Evolutionary conservation across 2,329 filamentous ascomycete genomes (phyloP).

Genomic region (Alternaria angustiovoidea): DNA sequence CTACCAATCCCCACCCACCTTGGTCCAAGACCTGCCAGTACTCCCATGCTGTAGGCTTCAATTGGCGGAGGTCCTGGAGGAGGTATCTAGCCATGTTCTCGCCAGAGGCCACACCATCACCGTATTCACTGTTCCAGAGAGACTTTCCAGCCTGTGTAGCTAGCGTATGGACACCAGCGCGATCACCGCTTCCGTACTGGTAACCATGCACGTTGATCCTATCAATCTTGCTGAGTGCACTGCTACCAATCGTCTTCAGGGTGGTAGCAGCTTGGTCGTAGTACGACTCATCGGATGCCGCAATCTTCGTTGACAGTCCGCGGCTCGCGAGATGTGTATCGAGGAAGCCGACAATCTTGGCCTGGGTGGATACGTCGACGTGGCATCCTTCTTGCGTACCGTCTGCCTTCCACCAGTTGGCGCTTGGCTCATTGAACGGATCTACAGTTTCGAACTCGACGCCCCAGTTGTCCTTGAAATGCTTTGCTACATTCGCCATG

Average conservation of each 20-base stretch:
- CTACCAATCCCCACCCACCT: slow-evolving; percentile 14
- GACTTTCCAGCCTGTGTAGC: slow-evolving; percentile 5
- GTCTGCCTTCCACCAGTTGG: slow-evolving; percentile 19
- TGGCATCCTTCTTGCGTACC: slow-evolving; percentile 19
- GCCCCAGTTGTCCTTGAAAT: slow-evolving; percentile 11
- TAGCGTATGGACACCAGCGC: slow-evolving; percentile 6
- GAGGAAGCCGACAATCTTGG: slow-evolving; percentile 10
- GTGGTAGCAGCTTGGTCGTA: slow-evolving; percentile 15
- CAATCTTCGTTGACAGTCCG: slow-evolving; percentile 7
- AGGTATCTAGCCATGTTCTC: slow-evolving; percentile 9
- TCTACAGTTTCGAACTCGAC: slow-evolving; percentile 15
- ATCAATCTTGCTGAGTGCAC: slow-evolving; percentile 12
- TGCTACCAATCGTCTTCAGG: slow-evolving; percentile 10
- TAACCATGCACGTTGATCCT: slow-evolving; percentile 17
- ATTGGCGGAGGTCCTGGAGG: slow-evolving; percentile 8
- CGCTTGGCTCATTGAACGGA: slow-evolving; percentile 17
- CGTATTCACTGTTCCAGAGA: slow-evolving; percentile 18
- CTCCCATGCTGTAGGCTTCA: slow-evolving; percentile 14
- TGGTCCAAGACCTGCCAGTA: slow-evolving; percentile 17
- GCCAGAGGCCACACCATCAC: slow-evolving; percentile 8
- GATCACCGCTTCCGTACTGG: slow-evolving; percentile 10
- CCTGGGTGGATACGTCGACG: slow-evolving; percentile 11
- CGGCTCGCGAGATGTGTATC: slow-evolving; percentile 11
- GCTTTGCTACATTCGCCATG: slow-evolving; percentile 14
- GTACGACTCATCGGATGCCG: slow-evolving; percentile 17